Conservation (phyloP, 441 rosid species). For the Capsella rubella region DNA sequence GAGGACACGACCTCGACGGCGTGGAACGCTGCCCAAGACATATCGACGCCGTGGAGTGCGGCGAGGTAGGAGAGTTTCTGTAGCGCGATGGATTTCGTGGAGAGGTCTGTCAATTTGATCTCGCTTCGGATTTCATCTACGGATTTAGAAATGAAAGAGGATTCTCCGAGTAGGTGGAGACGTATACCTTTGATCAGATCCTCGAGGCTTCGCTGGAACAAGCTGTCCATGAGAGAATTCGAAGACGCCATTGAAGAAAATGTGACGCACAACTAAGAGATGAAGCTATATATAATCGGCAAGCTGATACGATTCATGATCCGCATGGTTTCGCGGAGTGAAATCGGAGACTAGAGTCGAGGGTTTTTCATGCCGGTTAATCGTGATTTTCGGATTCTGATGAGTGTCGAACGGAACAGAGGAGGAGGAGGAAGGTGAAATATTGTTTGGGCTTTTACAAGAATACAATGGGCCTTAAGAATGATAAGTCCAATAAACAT, state of each 20-base stretch:
- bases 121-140: slow-evolving; percentile 83
- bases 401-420: slow-evolving; percentile 7
- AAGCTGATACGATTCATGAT: slow-evolving; percentile 21
- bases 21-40: slow-evolving; percentile 88
- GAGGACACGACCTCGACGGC: slow-evolving; percentile 86
- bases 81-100: slow-evolving; percentile 82
- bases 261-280: background rate
- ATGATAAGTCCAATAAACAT: background rate
- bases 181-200: slow-evolving; percentile 82
- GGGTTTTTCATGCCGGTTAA: slow-evolving; percentile 32
- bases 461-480: slow-evolving; percentile 5
- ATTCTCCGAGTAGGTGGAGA: slow-evolving; percentile 61
- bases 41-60: slow-evolving; percentile 71
- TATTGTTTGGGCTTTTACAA: slow-evolving; percentile 6
- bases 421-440: slow-evolving; percentile 12
- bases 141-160: slow-evolving; percentile 64
- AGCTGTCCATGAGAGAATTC: slow-evolving; percentile 69
- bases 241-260: slow-evolving; percentile 50
- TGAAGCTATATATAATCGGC: background rate
- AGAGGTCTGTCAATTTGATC: slow-evolving; percentile 79
- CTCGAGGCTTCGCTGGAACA: slow-evolving; percentile 81
- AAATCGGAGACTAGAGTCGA: slow-evolving; percentile 31
- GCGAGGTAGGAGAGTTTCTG: slow-evolving; percentile 81
- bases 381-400: slow-evolving; percentile 19
- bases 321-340: slow-evolving; percentile 3